These are phyloP conservation scores for Cubamyces sp. DNA, from an alignment of 768 basidiomycete genomes.

Conservation along the genomic window DNA sequence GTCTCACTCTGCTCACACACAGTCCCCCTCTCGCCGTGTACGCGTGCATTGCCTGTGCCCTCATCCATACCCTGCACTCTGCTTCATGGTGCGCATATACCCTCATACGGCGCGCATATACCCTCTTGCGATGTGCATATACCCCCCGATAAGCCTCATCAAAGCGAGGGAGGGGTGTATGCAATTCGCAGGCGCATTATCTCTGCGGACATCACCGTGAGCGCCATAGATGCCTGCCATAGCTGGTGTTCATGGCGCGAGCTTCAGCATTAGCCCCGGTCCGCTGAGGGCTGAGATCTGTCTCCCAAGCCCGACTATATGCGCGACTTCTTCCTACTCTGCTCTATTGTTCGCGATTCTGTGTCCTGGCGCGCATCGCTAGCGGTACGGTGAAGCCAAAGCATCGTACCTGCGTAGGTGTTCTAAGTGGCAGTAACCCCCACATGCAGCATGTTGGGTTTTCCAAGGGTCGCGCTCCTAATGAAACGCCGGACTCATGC, in stretches of 20 bases:
- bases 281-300: no score
- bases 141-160: slow-evolving; percentile 11
- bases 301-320: no score
- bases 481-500: slow-evolving; percentile 6
- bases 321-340: no score
- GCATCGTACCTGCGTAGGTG: no score
- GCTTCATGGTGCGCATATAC: background rate
- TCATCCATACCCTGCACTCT: slow-evolving; percentile 3
- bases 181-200: background rate
- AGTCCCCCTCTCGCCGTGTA: no score
- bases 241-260: background rate
- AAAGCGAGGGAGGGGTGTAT: background rate
- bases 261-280: no score
- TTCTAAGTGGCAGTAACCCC: background rate
- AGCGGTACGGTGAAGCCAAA: no score
- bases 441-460: background rate
- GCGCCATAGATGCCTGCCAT: slow-evolving; percentile 5
- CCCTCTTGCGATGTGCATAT: background rate
- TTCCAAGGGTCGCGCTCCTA: slow-evolving; percentile 11
- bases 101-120: background rate
- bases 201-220: slow-evolving; percentile 14
- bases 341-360: no score
- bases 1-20: no score
- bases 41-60: no score
- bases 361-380: no score